These are phyloP conservation scores for Kluyveromyces marxianus DNA, from an alignment of 1,139 yeast species.

Conservation along the genomic window DNA sequence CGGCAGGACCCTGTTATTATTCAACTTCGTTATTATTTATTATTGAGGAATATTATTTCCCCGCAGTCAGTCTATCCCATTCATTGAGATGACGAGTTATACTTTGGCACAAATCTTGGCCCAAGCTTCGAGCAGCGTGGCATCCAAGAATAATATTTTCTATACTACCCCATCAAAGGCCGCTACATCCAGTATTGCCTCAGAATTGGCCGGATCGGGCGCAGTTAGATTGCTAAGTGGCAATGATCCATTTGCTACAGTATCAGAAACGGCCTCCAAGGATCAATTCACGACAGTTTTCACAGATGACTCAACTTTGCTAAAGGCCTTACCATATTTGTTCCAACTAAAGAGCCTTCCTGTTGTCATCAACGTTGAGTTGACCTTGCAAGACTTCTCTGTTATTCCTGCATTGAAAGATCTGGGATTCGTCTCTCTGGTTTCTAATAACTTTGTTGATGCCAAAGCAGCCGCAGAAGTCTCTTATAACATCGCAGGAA, in stretches of 20 bases:
- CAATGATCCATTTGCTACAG: slow-evolving; percentile 25
- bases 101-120: slow-evolving; percentile 2
- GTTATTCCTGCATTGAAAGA: slow-evolving; percentile 66
- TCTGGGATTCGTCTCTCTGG: slow-evolving; percentile 52
- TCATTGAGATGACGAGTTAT: neutral
- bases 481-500: slow-evolving; percentile 49
- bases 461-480: slow-evolving; percentile 42
- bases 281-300: slow-evolving; percentile 28
- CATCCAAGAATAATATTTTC: slow-evolving; percentile 7
- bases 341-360: slow-evolving; percentile 39
- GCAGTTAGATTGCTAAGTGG: slow-evolving; percentile 17
- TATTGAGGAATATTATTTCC: too few species aligned
- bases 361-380: slow-evolving; percentile 55
- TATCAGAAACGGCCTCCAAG: slow-evolving; percentile 12
- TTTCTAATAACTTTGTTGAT: slow-evolving; percentile 54
- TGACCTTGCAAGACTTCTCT: slow-evolving; percentile 53
- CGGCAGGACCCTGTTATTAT: too few species aligned
- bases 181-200: slow-evolving; percentile 7
- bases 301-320: slow-evolving; percentile 46
- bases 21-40: too few species aligned
- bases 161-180: slow-evolving; percentile 18
- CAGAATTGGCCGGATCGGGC: slow-evolving; percentile 7
- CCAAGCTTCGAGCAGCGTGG: neutral
- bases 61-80: too few species aligned
- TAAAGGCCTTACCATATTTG: slow-evolving; percentile 54